These are phyloP conservation scores for Dioscorea dumetorum DNA, from an alignment of 106 monocot species.

Conservation along the genomic window DNA sequence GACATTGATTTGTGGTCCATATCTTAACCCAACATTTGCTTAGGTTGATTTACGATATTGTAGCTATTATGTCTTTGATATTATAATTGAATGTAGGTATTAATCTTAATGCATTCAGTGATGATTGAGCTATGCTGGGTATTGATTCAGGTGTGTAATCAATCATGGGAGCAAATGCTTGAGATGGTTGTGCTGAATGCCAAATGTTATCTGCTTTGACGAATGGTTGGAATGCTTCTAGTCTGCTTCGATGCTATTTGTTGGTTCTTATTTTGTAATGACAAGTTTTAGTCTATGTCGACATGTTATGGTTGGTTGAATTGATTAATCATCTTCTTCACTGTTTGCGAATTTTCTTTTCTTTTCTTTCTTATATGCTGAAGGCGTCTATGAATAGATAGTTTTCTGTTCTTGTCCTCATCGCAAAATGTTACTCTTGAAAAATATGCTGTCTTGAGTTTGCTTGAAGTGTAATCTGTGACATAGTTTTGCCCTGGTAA, in stretches of 20 bases:
- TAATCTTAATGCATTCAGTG: constrained; percentile 2
- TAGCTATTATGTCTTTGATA: not conserved
- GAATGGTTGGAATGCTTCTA: constrained; percentile 44
- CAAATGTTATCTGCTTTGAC: constrained; percentile 44
- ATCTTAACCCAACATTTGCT: not conserved
- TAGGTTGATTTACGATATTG: not conserved
- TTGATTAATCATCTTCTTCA: no score
- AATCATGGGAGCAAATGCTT: constrained; percentile 56
- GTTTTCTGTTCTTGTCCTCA: no score
- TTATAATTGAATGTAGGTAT: constrained; percentile 5
- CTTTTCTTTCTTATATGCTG: no score
- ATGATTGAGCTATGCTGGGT: constrained; percentile 26
- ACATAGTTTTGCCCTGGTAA: no score
- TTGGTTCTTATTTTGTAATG: no score
- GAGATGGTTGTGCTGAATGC: constrained; percentile 59
- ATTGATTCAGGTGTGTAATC: constrained; percentile 55
- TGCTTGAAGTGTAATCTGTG: no score
- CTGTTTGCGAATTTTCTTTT: no score
- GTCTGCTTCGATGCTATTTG: constrained; percentile 23
- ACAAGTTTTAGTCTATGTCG: no score
- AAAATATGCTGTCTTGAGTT: no score
- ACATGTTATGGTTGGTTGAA: no score
- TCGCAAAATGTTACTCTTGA: no score
- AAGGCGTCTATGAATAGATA: no score
- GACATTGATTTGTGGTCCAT: not conserved